Evolutionary conservation across 139 green algal species (phyloP).

Genomic region (Chlorella vulgaris): DNA sequence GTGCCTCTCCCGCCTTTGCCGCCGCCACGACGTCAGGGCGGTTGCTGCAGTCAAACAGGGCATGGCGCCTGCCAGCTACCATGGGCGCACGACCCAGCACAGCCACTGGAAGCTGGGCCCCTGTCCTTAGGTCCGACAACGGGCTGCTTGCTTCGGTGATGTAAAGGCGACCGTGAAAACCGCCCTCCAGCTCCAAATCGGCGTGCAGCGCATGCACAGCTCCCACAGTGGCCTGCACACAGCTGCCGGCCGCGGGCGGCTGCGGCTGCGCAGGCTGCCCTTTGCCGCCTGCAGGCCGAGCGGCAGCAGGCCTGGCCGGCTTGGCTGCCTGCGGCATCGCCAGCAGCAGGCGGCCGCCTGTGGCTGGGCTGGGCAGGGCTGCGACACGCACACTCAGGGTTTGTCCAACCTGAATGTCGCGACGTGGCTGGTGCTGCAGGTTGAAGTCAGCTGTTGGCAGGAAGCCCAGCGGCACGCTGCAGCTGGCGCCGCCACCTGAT

Average conservation of each 20-base stretch:
- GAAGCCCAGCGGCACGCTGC: conserved; percentile 62
- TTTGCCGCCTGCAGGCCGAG: not conserved
- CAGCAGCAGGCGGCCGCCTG: conserved; percentile 47
- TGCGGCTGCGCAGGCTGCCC: not conserved
- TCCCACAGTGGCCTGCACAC: conserved; percentile 49
- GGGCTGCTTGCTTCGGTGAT: conserved; percentile 55
- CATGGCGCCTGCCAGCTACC: conserved; percentile 37
- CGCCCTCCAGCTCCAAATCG: conserved; percentile 47
- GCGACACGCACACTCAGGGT: conserved; percentile 35
- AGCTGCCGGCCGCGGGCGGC: not conserved
- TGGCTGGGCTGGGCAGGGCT: conserved; percentile 26
- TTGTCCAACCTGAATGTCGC: conserved; percentile 3
- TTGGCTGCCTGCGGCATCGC: conserved; percentile 33
- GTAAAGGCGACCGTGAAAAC: conserved; percentile 59
- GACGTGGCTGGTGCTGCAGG: conserved; percentile 29
- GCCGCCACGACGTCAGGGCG: conserved; percentile 41
- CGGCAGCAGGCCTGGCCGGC: not conserved
- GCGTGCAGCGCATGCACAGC: conserved; percentile 51
- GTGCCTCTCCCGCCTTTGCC: conserved; percentile 21
- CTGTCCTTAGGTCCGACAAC: not conserved
- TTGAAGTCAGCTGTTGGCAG: conserved; percentile 76
- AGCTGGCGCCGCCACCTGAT: not conserved
- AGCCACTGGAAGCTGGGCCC: conserved; percentile 45
- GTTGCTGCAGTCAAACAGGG: conserved; percentile 51
- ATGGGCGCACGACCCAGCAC: conserved; percentile 53